A percentile compares a stretch with the other conserved stretches of the same genome.
Conservation (phyloP, 805 yeast species). For the Ogataea pignaliae region DNA sequence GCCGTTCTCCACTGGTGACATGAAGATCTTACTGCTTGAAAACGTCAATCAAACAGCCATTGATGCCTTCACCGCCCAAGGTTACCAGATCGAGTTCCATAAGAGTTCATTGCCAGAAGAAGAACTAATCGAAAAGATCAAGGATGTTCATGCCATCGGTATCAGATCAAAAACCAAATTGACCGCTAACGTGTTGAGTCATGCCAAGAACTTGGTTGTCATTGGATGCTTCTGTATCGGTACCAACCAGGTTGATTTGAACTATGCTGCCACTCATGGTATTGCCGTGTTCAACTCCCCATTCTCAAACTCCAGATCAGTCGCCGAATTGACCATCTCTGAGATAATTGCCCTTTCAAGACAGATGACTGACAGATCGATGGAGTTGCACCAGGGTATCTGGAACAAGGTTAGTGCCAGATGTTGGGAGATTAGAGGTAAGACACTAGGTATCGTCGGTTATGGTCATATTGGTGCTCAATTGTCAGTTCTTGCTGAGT, state of each 20-base stretch:
- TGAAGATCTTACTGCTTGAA: conserved; percentile 85
- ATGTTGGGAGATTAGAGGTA: conserved; percentile 99
- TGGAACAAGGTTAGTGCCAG: conserved; percentile 95
- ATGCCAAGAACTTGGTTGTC: conserved; percentile 84
- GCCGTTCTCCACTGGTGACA: conserved; percentile 94
- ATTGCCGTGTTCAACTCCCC: conserved; percentile 91
- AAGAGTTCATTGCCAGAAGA: conserved; percentile 88
- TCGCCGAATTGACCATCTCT: conserved; percentile 94
- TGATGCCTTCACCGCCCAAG: conserved; percentile 78
- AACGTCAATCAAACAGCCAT: conserved; percentile 93
- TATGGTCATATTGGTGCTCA: conserved; percentile 99
- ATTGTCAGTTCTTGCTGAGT: conserved; percentile 92
- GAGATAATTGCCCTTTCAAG: conserved; percentile 92
- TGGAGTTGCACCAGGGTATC: conserved; percentile 91
- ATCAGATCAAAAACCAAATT: conserved; percentile 95
- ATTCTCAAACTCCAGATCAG: conserved; percentile 96
- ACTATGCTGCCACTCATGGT: conserved; percentile 87
- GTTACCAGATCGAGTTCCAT: conserved; percentile 94
- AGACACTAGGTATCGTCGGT: conserved; percentile 94
- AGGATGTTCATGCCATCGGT: conserved; percentile 94
- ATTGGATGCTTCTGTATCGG: conserved; percentile 99
- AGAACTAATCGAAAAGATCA: conserved; percentile 89
- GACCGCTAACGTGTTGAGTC: conserved; percentile 69
- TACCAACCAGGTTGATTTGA: conserved; percentile 94
- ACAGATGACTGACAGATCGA: conserved; percentile 94